phyloP scores from a whole-genome alignment of 352 stramenopile genomes.

The Phytophthora citrophthora region DNA sequence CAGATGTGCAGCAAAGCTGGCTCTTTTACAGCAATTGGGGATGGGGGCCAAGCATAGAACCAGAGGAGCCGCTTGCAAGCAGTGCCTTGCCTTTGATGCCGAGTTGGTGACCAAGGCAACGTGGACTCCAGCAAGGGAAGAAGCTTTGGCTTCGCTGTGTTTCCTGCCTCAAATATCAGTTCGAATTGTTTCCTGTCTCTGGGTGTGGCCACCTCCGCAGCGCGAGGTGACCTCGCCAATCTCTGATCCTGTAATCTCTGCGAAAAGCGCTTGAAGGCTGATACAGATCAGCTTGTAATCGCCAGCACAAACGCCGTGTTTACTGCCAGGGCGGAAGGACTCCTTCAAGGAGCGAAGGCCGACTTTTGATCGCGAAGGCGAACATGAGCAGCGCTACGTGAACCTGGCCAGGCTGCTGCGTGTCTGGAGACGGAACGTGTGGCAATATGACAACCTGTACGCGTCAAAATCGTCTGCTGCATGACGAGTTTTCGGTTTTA shows the following conservation, averaged over 20 bases:
- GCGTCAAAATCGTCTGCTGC: background rate
- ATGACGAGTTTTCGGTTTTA: too few relatives aligned
- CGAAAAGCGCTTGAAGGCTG: conserved; percentile 6
- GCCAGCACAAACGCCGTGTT: conserved; percentile 15
- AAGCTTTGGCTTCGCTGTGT: background rate
- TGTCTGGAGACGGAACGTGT: conserved; percentile 5
- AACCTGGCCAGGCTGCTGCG: conserved; percentile 14
- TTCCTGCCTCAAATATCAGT: conserved; percentile 2
- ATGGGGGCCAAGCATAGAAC: conserved; percentile 11
- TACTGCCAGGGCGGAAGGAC: conserved; percentile 4
- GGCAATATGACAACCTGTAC: conserved; percentile 7
- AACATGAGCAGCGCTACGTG: background rate
- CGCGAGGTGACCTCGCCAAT: too few relatives aligned
- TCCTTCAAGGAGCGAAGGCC: background rate
- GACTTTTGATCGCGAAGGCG: conserved; percentile 4
- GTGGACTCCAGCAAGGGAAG: too few relatives aligned
- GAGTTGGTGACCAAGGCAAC: background rate
- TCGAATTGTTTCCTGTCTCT: conserved; percentile 9
- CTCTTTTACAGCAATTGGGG: conserved; percentile 4
- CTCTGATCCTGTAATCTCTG: conserved; percentile 23
- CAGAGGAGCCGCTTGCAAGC: background rate
- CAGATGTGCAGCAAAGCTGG: conserved; percentile 8
- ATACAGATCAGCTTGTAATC: background rate
- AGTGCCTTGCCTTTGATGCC: background rate
- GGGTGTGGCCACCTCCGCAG: too few relatives aligned